Conservation (phyloP, 371 early-diverging fungal genomes). For the Rhizopus arrhizus region DNA sequence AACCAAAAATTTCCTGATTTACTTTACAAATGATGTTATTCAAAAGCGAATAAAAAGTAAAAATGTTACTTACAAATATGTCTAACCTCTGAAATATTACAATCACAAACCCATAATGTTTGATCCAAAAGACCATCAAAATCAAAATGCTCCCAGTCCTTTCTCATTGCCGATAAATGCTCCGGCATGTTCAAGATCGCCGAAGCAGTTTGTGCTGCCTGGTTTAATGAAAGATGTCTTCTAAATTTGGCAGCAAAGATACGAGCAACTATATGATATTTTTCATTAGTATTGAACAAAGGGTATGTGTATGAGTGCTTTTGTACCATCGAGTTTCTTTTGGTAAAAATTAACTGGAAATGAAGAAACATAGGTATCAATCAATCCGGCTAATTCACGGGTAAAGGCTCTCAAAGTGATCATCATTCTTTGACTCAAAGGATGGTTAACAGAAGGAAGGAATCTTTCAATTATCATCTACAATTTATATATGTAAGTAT, state of each 20-base stretch:
- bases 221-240: conserved; percentile 56
- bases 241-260: conserved; percentile 56
- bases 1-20: conserved; percentile 35
- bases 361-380: conserved; percentile 28
- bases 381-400: conserved; percentile 39
- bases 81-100: conserved; percentile 40
- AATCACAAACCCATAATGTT: conserved; percentile 59
- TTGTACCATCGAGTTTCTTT: conserved; percentile 39
- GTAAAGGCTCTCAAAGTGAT: conserved; percentile 46
- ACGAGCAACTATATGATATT: conserved; percentile 41
- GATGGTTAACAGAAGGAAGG: conserved; percentile 42
- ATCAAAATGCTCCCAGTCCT: conserved; percentile 57
- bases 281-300: background rate
- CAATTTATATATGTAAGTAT: background rate
- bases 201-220: conserved; percentile 52
- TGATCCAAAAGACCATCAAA: conserved; percentile 54
- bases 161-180: conserved; percentile 37
- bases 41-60: background rate
- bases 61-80: conserved; percentile 33
- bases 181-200: conserved; percentile 38
- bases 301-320: background rate
- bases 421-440: conserved; percentile 34
- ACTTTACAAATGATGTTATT: conserved; percentile 24
- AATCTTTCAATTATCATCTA: conserved; percentile 45
- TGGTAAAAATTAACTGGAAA: conserved; percentile 38